Evolutionary conservation across 2,329 filamentous ascomycete genomes (phyloP).

Genomic region (Aspergillus flavus): DNA sequence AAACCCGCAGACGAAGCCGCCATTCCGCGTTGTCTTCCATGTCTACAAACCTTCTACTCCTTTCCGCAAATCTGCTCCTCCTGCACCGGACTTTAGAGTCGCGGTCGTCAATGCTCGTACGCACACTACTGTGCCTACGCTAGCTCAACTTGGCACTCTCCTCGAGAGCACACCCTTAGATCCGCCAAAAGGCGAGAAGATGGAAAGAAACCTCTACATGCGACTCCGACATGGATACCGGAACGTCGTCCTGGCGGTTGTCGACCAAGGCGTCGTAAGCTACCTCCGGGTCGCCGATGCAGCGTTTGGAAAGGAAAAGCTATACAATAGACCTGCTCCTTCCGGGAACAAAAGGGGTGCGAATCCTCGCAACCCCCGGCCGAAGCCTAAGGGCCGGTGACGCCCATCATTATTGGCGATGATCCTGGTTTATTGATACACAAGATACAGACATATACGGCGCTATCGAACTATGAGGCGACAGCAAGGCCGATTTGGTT

Average conservation of each 20-base stretch:
- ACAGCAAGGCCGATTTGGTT: not conserved
- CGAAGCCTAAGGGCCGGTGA: slow-evolving; percentile 35
- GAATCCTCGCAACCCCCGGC: slow-evolving; percentile 27
- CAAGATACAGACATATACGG: not conserved
- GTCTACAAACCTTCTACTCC: slow-evolving; percentile 74
- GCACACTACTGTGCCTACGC: slow-evolving; percentile 67
- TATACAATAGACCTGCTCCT: slow-evolving; percentile 58
- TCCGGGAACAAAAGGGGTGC: slow-evolving; percentile 35
- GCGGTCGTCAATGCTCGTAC: slow-evolving; percentile 77
- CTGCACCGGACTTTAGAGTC: slow-evolving; percentile 79
- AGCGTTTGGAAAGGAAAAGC: slow-evolving; percentile 73
- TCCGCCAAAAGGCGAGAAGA: slow-evolving; percentile 56
- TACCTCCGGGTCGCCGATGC: slow-evolving; percentile 81
- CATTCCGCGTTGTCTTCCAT: slow-evolving; percentile 76
- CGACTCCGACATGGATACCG: slow-evolving; percentile 81
- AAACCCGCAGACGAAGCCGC: slow-evolving; percentile 40
- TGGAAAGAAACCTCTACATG: slow-evolving; percentile 64
- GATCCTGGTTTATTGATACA: not conserved
- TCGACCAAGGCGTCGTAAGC: slow-evolving; percentile 87
- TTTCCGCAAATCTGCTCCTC: slow-evolving; percentile 80
- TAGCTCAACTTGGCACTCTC: slow-evolving; percentile 70
- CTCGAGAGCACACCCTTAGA: slow-evolving; percentile 74
- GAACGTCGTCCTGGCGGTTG: slow-evolving; percentile 82
- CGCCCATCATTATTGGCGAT: not conserved
- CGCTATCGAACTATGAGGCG: not conserved